phyloP scores from a whole-genome alignment of 148 eudicot genomes.

The Diospyros lotus region DNA sequence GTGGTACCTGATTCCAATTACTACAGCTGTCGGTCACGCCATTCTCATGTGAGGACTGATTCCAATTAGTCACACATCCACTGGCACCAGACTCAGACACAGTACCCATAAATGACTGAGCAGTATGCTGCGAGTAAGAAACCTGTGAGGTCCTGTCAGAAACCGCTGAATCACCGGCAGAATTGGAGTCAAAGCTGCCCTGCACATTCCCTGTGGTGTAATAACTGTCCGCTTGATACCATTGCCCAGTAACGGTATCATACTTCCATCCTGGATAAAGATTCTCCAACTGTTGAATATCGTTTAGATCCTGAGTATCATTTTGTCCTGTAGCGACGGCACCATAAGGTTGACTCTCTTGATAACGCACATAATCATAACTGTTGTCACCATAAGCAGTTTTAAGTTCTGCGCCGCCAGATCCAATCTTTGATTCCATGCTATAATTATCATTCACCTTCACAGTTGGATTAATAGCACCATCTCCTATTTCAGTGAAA shows the following conservation, averaged over 20 bases:
- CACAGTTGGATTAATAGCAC: slow-evolving; percentile 26
- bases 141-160: slow-evolving; percentile 29
- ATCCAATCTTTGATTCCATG: slow-evolving; percentile 23
- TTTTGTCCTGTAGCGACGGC: slow-evolving; percentile 29
- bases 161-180: slow-evolving; percentile 24
- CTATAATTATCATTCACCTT: slow-evolving; percentile 29
- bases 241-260: slow-evolving; percentile 67
- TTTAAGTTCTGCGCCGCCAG: slow-evolving; percentile 20
- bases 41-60: slow-evolving; percentile 39
- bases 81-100: slow-evolving; percentile 36
- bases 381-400: slow-evolving; percentile 15
- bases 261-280: slow-evolving; percentile 81
- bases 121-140: slow-evolving; percentile 53
- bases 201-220: slow-evolving; percentile 33
- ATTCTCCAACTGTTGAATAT: slow-evolving; percentile 62
- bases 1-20: slow-evolving; percentile 50
- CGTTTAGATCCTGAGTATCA: slow-evolving; percentile 34
- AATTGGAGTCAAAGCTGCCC: slow-evolving; percentile 22
- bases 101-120: slow-evolving; percentile 37
- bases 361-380: slow-evolving; percentile 22
- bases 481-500: slow-evolving; percentile 49
- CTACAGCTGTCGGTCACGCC: slow-evolving; percentile 37
- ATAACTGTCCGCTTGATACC: slow-evolving; percentile 62
- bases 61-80: slow-evolving; percentile 48
- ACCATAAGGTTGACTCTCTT: slow-evolving; percentile 26